Evolutionary conservation across 2,329 filamentous ascomycete genomes (phyloP).

Genomic region (Beauveria bassiana): DNA sequence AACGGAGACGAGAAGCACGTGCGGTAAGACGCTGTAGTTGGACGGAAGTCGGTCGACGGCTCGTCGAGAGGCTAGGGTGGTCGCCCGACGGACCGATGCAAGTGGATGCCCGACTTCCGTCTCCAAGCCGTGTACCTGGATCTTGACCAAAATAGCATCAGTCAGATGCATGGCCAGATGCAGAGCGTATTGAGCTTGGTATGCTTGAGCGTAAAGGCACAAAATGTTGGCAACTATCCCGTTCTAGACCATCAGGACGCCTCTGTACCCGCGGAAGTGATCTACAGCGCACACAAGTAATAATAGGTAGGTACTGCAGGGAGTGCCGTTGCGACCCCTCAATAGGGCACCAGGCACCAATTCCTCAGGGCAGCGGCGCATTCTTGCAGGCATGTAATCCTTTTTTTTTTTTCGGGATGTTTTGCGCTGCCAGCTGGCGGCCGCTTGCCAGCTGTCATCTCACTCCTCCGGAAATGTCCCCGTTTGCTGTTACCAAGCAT

Average conservation of each 20-base stretch:
- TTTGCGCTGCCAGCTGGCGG: neutral
- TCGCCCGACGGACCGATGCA: conserved; percentile 10
- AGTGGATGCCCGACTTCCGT: conserved; percentile 11
- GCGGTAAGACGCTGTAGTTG: neutral
- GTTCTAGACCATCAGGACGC: neutral
- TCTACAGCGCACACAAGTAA: too few species aligned
- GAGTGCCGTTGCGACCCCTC: neutral
- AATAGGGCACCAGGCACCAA: neutral
- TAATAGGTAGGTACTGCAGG: too few species aligned
- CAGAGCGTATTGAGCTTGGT: neutral
- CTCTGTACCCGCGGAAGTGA: neutral
- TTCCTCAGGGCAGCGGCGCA: neutral
- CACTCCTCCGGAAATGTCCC: neutral
- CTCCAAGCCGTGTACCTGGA: neutral
- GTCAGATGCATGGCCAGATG: neutral
- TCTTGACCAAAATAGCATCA: neutral
- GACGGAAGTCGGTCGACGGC: conserved; percentile 12
- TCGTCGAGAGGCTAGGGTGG: conserved; percentile 7
- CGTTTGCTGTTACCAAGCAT: neutral
- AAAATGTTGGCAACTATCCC: neutral
- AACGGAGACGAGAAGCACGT: neutral
- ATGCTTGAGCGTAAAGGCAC: neutral
- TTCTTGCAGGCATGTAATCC: neutral
- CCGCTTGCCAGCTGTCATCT: neutral
- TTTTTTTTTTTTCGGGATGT: too few species aligned